A percentile compares a stretch with the other conserved stretches of the same genome.
Evolutionary conservation across 345 rosid species (phyloP).

Genomic region (Clarkia xantiana): DNA sequence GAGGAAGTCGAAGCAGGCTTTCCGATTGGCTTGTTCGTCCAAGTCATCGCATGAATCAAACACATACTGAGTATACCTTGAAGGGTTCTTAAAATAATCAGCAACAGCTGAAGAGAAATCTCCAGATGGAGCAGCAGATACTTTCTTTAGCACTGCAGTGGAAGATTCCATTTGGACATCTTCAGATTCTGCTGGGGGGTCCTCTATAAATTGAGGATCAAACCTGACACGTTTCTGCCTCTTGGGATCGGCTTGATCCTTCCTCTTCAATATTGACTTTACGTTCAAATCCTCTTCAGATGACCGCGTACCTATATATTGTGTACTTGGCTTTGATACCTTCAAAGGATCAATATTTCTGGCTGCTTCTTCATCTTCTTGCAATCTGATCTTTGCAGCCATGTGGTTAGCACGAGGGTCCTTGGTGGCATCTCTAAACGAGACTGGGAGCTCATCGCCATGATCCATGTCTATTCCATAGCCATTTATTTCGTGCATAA

Average conservation of each 20-base stretch:
- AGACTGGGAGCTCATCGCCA: conserved; percentile 19
- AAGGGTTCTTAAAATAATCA: conserved; percentile 64
- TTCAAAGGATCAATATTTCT: conserved; percentile 12
- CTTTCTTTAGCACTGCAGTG: conserved; percentile 13
- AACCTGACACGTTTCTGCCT: conserved; percentile 69
- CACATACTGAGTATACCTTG: conserved; percentile 58
- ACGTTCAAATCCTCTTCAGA: conserved; percentile 24
- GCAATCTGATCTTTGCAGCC: conserved; percentile 60
- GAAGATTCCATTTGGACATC: conserved; percentile 17
- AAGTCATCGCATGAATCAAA: conserved; percentile 36
- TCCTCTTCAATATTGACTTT: conserved; percentile 70
- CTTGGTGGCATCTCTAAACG: conserved; percentile 15
- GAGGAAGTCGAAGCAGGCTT: conserved; percentile 51
- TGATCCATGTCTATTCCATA: conserved; percentile 28
- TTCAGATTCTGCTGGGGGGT: conserved; percentile 19
- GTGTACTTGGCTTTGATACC: conserved; percentile 12
- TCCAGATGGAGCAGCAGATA: conserved; percentile 10
- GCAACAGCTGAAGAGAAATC: conserved; percentile 32
- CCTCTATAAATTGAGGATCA: conserved; percentile 30
- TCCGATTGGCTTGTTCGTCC: conserved; percentile 51
- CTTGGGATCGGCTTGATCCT: conserved; percentile 39
- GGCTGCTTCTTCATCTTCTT: conserved; percentile 64
- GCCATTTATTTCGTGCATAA: conserved; percentile 26
- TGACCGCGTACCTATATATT: conserved; percentile 3
- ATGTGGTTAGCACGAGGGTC: conserved; percentile 60